These are phyloP conservation scores for Globisporangium paroecandrum DNA, from an alignment of 352 stramenopile genomes.

Conservation along the genomic window DNA sequence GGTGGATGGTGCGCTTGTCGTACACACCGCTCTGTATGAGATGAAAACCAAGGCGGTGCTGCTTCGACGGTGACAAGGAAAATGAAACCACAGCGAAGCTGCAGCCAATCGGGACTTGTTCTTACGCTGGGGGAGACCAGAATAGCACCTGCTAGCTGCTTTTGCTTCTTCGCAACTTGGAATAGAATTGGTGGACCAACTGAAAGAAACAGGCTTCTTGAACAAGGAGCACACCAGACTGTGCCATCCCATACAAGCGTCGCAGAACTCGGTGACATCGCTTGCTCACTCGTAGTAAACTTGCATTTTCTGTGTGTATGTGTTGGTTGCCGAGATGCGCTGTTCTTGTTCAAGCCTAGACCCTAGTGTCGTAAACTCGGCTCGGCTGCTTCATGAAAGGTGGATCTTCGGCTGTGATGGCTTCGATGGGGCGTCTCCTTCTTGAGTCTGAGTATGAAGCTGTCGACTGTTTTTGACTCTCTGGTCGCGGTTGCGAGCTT, in stretches of 20 bases:
- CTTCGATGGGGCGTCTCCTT: background rate
- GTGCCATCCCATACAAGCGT: background rate
- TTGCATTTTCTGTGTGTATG: background rate
- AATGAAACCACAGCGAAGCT: background rate
- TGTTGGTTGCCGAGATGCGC: no score
- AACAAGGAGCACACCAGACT: background rate
- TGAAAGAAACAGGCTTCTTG: background rate
- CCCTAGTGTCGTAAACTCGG: no score
- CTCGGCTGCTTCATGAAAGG: background rate
- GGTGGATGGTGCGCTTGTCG: no score
- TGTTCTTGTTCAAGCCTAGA: no score
- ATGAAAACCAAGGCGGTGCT: background rate
- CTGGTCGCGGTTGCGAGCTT: slow-evolving; percentile 17
- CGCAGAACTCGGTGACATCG: background rate
- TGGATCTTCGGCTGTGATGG: background rate
- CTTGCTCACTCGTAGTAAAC: background rate
- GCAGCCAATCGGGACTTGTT: background rate
- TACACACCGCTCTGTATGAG: background rate
- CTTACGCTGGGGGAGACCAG: no score
- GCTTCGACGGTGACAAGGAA: background rate
- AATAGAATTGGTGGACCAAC: background rate
- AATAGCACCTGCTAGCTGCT: no score
- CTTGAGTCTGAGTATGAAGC: background rate
- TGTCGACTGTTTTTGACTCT: slow-evolving; percentile 3
- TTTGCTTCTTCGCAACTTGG: background rate